phyloP scores from a whole-genome alignment of 768 basidiomycete species.

The Macrocybe gigantea region DNA sequence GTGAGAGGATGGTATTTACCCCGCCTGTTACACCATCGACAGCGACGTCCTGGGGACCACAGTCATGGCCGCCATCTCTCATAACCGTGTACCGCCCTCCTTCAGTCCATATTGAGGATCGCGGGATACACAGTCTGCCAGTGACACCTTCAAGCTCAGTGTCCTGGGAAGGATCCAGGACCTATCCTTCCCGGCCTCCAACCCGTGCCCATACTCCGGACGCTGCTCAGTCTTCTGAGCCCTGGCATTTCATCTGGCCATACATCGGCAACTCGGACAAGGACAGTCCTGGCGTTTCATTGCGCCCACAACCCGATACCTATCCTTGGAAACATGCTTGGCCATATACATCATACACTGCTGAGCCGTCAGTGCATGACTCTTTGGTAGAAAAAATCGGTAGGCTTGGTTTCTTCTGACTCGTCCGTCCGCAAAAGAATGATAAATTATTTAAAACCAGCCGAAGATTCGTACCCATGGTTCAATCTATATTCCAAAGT shows the following conservation, averaged over 20 bases:
- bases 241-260: constrained; percentile 28
- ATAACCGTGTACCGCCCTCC: constrained; percentile 13
- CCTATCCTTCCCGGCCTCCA: constrained; percentile 32
- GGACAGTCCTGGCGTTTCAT: too few relatives aligned
- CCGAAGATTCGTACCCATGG: too few relatives aligned
- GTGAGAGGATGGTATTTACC: constrained; percentile 34
- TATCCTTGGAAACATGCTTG: constrained; percentile 25
- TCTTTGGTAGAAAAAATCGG: constrained; percentile 7
- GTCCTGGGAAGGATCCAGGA: constrained; percentile 43
- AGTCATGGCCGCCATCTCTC: constrained; percentile 21
- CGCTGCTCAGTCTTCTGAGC: constrained; percentile 10
- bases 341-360: constrained; percentile 18
- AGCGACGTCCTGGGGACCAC: constrained; percentile 30
- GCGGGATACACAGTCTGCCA: constrained; percentile 31
- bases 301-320: too few relatives aligned
- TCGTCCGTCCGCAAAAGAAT: too few relatives aligned
- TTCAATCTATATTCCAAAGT: too few relatives aligned
- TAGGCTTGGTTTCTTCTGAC: constrained; percentile 9
- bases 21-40: constrained; percentile 37
- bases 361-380: background rate
- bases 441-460: too few relatives aligned
- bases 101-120: constrained; percentile 35
- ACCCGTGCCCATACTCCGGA: constrained; percentile 35
- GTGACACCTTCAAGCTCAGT: constrained; percentile 39
- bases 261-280: constrained; percentile 11